Conservation (phyloP, 208 protist genomes). For the Leishmania amazonensis region DNA sequence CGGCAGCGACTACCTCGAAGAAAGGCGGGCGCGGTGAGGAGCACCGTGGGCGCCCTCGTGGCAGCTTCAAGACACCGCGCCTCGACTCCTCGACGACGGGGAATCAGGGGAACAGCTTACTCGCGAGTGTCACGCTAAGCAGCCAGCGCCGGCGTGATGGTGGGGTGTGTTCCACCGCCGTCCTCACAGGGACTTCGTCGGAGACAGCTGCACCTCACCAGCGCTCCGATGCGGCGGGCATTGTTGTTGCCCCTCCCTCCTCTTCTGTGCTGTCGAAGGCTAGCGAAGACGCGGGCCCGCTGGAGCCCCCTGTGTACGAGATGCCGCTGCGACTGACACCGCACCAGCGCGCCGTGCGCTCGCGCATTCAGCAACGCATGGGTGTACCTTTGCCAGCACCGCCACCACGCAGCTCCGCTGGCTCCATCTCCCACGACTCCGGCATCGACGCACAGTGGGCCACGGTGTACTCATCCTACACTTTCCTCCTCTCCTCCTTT, state of each 20-base stretch:
- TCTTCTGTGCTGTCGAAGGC: no score
- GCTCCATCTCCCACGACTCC: neutral
- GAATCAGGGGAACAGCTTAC: neutral
- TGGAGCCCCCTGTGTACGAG: neutral
- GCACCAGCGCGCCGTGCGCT: slow-evolving; percentile 21
- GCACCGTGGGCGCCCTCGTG: slow-evolving; percentile 25
- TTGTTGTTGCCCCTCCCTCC: neutral
- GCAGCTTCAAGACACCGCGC: slow-evolving; percentile 24
- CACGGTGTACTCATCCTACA: slow-evolving; percentile 37
- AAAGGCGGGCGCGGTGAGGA: slow-evolving; percentile 18
- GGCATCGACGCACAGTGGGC: neutral
- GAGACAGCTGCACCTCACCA: slow-evolving; percentile 1
- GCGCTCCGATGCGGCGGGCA: neutral
- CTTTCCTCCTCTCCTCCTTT: slow-evolving; percentile 29
- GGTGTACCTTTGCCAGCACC: slow-evolving; percentile 4
- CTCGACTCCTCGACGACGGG: neutral
- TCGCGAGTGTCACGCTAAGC: slow-evolving; percentile 1
- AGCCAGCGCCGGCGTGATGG: slow-evolving; percentile 10
- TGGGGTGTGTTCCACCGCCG: neutral
- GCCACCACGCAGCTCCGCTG: neutral
- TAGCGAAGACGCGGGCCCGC: neutral
- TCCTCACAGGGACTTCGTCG: neutral
- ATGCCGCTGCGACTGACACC: slow-evolving; percentile 22
- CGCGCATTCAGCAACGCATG: slow-evolving; percentile 36
- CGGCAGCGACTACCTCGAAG: neutral